phyloP scores from a whole-genome alignment of 495 filamentous ascomycete species.

The Thermothielavioides terrestris region DNA sequence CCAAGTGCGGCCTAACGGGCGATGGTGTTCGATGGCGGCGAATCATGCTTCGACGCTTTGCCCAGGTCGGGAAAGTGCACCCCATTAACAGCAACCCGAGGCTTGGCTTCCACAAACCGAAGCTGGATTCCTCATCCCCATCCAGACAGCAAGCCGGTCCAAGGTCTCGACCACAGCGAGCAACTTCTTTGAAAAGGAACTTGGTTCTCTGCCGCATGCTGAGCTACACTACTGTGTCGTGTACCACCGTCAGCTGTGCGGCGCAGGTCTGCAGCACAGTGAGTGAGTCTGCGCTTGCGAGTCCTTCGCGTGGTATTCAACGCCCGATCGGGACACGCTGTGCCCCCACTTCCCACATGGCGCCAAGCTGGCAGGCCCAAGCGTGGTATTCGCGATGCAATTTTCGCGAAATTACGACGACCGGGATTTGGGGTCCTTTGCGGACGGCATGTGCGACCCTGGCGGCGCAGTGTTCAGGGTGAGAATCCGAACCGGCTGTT shows the following conservation, averaged over 20 bases:
- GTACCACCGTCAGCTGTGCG: too few relatives aligned
- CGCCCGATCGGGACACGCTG: conserved; percentile 1
- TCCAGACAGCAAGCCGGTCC: too few relatives aligned
- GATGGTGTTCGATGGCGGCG: not conserved
- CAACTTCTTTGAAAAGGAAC: too few relatives aligned
- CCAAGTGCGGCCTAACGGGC: too few relatives aligned
- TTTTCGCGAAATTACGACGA: conserved; percentile 23
- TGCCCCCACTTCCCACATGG: not conserved
- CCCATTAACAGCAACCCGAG: not conserved
- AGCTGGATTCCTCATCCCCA: too few relatives aligned
- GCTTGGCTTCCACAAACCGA: too few relatives aligned
- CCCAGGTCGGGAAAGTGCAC: conserved; percentile 1
- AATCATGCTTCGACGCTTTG: conserved; percentile 4
- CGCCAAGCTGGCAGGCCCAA: conserved; percentile 17
- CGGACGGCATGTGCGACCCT: conserved; percentile 9
- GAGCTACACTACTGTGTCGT: too few relatives aligned
- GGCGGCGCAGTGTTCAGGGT: conserved; percentile 5
- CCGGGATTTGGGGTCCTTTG: conserved; percentile 14
- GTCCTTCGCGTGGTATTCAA: too few relatives aligned
- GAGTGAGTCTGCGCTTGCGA: not conserved
- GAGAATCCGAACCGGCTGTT: not conserved
- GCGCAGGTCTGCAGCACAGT: too few relatives aligned
- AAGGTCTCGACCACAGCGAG: too few relatives aligned
- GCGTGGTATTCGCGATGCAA: conserved; percentile 16
- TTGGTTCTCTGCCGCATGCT: too few relatives aligned